These are phyloP conservation scores for Solioccasus polychromus DNA, from an alignment of 768 basidiomycete genomes.

Conservation along the genomic window DNA sequence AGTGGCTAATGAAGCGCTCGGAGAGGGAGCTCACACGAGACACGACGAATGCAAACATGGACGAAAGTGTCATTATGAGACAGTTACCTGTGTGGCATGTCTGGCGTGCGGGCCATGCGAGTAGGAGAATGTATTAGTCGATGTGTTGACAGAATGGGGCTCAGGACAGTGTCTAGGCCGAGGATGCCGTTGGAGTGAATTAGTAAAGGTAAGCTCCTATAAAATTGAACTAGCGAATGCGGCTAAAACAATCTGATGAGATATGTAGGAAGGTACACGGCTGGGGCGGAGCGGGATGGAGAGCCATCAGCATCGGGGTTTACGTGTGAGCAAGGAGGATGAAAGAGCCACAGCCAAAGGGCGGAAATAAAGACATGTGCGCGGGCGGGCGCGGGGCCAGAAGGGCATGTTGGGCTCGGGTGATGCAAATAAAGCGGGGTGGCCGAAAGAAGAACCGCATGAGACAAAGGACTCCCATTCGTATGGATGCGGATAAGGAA, in stretches of 20 bases:
- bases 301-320: conserved; percentile 20
- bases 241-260: conserved; percentile 18
- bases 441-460: conserved; percentile 22
- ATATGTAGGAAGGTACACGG: conserved; percentile 13
- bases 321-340: conserved; percentile 24
- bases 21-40: conserved; percentile 4
- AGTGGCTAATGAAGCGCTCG: conserved; percentile 8
- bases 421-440: conserved; percentile 26
- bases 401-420: conserved; percentile 19
- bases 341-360: conserved; percentile 13
- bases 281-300: conserved; percentile 9
- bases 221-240: conserved; percentile 16
- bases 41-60: conserved; percentile 4
- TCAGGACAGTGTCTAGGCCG: conserved; percentile 7
- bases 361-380: conserved; percentile 25
- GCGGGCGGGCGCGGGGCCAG: conserved; percentile 19
- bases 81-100: conserved; percentile 11
- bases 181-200: conserved; percentile 19
- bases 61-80: conserved; percentile 21
- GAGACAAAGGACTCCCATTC: conserved; percentile 24
- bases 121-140: conserved; percentile 13
- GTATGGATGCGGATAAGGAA: conserved; percentile 19
- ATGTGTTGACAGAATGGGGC: conserved; percentile 19
- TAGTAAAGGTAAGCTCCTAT: conserved; percentile 8
- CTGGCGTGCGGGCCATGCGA: conserved; percentile 19